Base-by-base conservation (phyloP, 2,329 filamentous ascomycete genomes). In the Zymoseptoria ardabiliae region DNA sequence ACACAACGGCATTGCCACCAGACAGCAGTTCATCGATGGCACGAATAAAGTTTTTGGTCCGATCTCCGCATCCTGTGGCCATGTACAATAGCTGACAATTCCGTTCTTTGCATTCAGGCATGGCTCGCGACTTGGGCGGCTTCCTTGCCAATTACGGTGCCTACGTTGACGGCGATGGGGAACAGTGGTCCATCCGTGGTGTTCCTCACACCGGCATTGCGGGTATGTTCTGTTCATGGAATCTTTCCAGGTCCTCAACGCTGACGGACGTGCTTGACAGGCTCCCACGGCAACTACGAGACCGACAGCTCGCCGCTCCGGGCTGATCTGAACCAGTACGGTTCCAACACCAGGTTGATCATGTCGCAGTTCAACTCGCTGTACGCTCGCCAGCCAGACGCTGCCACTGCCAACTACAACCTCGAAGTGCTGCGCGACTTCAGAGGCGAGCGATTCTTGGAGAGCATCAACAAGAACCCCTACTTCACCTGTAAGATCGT, bases 1-100 rank as follows among this genome's bases (percentile, higher is more conserved):
- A 3, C 69, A 68, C 57, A 70, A 73, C 50, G 71, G 71, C 30
- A 61, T 69, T 19, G 72, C 67, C n/a, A 72, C 72, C 22, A 72
- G 73, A 55, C 49, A 66, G 28, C 68, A 74, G 51, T 72, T 74
- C 62, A 63, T 72, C 54, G 63, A 69, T 17, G 69, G 62, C 11
- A 70, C 67, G 0, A 61, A 58, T 9, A 55, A 61, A 3, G 70
- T 69, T 9, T 71, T 70, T 56, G 70, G 69, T 28, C 25, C 25
- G 25, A 8, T 28, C 7, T 28, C 25, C 25, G 25, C 25, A 28
- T 28, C 25, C 25, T 28, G 25, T 9, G 25, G 4, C 9, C 9
- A 8, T 28, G 25, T 28, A 9, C 25, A 28, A 28, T 28, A 28
- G 25, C 25, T 28, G 25, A 28, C 25, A 7, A 28, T 28, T 28